A percentile compares a stretch with the other conserved stretches of the same genome.
Evolutionary conservation across 2,329 filamentous ascomycete species (phyloP).

Genomic region (Nigrospora sphaerica): DNA sequence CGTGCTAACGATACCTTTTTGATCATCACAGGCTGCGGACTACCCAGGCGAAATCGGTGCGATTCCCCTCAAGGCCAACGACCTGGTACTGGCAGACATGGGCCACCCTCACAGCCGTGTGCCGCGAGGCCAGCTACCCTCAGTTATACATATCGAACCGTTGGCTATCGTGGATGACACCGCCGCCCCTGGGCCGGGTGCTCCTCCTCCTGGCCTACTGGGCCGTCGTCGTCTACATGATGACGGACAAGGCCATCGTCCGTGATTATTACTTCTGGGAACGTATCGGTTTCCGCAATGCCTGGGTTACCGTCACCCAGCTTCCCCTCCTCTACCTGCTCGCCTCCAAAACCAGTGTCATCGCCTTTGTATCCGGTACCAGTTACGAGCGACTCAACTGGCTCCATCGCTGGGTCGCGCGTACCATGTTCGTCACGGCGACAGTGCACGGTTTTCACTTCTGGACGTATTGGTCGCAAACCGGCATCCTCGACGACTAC

Average conservation of each 20-base stretch:
- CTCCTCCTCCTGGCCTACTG: constrained; percentile 49
- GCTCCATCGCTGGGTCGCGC: constrained; percentile 66
- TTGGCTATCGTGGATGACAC: constrained; percentile 47
- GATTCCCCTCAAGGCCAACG: constrained; percentile 45
- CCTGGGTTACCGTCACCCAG: constrained; percentile 59
- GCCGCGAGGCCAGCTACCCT: constrained; percentile 49
- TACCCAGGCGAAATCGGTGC: constrained; percentile 32
- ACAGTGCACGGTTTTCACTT: constrained; percentile 67
- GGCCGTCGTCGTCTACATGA: constrained; percentile 52
- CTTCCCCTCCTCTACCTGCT: constrained; percentile 58
- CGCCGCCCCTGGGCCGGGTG: constrained; percentile 50
- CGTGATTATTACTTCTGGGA: constrained; percentile 53
- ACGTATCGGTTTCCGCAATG: constrained; percentile 60
- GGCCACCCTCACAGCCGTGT: constrained; percentile 51
- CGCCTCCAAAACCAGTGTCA: constrained; percentile 48
- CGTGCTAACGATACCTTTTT: not conserved
- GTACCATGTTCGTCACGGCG: constrained; percentile 61
- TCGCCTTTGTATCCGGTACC: constrained; percentile 55
- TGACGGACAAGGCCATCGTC: constrained; percentile 39
- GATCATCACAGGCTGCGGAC: constrained; percentile 33
- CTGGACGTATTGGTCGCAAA: constrained; percentile 54
- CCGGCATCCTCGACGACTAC: constrained; percentile 52
- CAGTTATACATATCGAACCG: constrained; percentile 41
- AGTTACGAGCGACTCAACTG: constrained; percentile 66
- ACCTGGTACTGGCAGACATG: constrained; percentile 40